phyloP scores from a whole-genome alignment of 2,329 filamentous ascomycete species.

The Claviceps cyperi region DNA sequence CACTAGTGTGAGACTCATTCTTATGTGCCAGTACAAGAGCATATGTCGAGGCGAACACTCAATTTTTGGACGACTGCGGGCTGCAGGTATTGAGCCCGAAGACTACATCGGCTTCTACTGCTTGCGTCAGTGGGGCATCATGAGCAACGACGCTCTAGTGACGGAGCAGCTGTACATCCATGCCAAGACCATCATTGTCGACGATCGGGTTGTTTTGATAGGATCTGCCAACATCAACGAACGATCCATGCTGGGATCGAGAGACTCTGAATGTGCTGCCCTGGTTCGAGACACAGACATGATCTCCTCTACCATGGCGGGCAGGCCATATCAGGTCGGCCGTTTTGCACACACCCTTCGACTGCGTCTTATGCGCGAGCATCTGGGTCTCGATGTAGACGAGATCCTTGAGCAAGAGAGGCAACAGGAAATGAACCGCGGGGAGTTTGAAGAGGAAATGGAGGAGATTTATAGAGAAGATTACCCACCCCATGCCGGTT shows the following conservation, averaged over 20 bases:
- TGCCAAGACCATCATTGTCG: conserved; percentile 90
- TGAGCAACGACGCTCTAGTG: conserved; percentile 70
- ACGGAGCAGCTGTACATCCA: conserved; percentile 98
- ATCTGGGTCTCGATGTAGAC: conserved; percentile 90
- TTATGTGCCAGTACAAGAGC: conserved; percentile 93
- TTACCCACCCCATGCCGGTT: conserved; percentile 1
- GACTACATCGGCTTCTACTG: conserved; percentile 95
- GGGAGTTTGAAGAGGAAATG: conserved; percentile 44
- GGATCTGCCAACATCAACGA: conserved; percentile 99
- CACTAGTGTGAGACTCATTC: conserved; percentile 84
- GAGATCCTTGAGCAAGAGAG: conserved; percentile 71
- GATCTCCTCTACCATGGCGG: conserved; percentile 83
- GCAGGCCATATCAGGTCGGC: conserved; percentile 75
- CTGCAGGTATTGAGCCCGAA: conserved; percentile 74
- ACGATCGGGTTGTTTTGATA: conserved; percentile 85
- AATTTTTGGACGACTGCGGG: conserved; percentile 75
- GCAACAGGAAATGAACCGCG: conserved; percentile 48
- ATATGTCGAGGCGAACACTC: conserved; percentile 87
- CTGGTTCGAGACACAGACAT: conserved; percentile 88
- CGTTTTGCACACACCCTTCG: conserved; percentile 87
- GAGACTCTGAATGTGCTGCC: conserved; percentile 85
- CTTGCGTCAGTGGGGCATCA: conserved; percentile 79
- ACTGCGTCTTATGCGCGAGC: conserved; percentile 89
- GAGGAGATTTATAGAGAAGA: conserved; percentile 43
- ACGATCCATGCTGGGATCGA: conserved; percentile 79